Evolutionary conservation across 2,329 filamentous ascomycete species (phyloP).

Genomic region (Fusarium armeniacum): DNA sequence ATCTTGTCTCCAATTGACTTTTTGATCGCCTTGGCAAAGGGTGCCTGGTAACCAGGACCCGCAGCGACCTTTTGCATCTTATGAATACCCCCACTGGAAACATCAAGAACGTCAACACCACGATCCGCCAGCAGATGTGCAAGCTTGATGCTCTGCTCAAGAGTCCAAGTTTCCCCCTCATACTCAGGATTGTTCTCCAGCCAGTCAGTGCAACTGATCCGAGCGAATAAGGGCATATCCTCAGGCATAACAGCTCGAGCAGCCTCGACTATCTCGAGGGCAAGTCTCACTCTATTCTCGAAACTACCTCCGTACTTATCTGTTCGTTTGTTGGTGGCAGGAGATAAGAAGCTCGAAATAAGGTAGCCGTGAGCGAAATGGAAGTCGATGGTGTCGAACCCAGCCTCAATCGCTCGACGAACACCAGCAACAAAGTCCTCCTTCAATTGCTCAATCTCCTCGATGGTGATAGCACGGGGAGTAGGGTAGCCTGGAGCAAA

Average conservation of each 20-base stretch:
- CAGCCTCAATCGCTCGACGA: slow-evolving; percentile 70
- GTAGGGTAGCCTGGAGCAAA: slow-evolving; percentile 67
- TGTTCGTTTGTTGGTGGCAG: slow-evolving; percentile 75
- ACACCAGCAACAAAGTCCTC: slow-evolving; percentile 68
- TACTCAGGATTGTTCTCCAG: slow-evolving; percentile 74
- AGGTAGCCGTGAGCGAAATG: slow-evolving; percentile 86
- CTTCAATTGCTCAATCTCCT: slow-evolving; percentile 75
- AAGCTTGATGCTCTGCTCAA: slow-evolving; percentile 74
- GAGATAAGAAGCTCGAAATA: slow-evolving; percentile 77
- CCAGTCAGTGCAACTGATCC: slow-evolving; percentile 71
- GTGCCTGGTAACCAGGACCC: background rate
- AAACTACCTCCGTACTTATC: slow-evolving; percentile 77
- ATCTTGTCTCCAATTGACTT: slow-evolving; percentile 1
- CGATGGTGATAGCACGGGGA: slow-evolving; percentile 74
- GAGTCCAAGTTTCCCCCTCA: slow-evolving; percentile 73
- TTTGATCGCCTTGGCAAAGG: background rate
- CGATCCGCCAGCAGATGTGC: slow-evolving; percentile 72
- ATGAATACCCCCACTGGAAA: slow-evolving; percentile 59
- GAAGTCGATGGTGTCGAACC: slow-evolving; percentile 79
- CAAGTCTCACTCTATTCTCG: slow-evolving; percentile 78
- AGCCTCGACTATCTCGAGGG: slow-evolving; percentile 76
- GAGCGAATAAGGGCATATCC: slow-evolving; percentile 77
- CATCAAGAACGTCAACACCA: slow-evolving; percentile 82
- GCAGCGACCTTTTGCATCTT: background rate
- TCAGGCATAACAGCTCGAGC: slow-evolving; percentile 73